Evolutionary conservation across 106 monocot species (phyloP), one percentile per base, ranked within the genome.

Genomic region (Apostasia shenzhenica): DNA sequence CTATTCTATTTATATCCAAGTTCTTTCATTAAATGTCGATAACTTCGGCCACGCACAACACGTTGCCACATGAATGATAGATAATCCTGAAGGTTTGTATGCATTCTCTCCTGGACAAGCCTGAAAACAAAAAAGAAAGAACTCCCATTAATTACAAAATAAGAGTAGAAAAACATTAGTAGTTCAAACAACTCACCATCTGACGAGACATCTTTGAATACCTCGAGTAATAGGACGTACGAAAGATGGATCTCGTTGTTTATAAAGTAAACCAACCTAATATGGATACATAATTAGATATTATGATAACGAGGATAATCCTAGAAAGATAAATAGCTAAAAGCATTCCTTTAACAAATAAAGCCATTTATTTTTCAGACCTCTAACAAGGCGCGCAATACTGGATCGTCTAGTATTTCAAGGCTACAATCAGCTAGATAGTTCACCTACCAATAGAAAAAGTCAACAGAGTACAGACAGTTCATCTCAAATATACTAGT

Each of bases 11-110:
- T 88, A 58, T 95, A 95, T 54, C 92, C 92, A 57, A 86, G 10
- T 82, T 95, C 92, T 69, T 92, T 92, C 95, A 92, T 82, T 78
- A 92, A 83, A 75, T 95, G 95, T 3, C 95, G 83, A 73, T 95
- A 95, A 67, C 92, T 92, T 41, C 95, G 78, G 5, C 95, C 95
- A 55, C 92, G 84, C 51, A 92, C 71, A 14, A 92, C 45, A 41
- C 86, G 77, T 69, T 95, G 95, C 95, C 89, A 92, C 14, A 70
- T 57, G 70, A 72, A 95, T 68, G 70, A 56, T 63, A 84, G 14
- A 48, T 45, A 67, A 72, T 95, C 92, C 70, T 41, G 59, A 65
- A 89, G 7, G 63, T 74, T 79, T 82, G 92, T 80, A 63, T 86
- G 81, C 72, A 95, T 74, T 77, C 69, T 70, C 77, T 89, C 81